These are phyloP conservation scores for Aurantiochytrium sp. DNA, from an alignment of 108 stramenopile genomes.

Conservation along the genomic window DNA sequence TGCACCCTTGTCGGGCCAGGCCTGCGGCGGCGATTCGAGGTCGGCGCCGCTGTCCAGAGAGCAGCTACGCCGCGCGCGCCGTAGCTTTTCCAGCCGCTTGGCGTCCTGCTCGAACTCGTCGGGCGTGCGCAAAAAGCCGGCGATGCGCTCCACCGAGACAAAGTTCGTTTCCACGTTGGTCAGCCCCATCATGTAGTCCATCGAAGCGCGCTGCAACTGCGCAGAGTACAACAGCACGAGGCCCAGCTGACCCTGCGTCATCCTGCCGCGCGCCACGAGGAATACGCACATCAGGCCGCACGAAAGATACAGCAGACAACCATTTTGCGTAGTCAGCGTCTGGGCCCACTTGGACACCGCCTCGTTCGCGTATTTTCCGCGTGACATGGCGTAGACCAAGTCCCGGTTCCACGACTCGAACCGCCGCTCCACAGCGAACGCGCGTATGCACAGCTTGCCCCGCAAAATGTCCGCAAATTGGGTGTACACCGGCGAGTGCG, in stretches of 20 bases:
- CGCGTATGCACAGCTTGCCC: background rate
- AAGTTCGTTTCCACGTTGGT: conserved; percentile 75
- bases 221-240: conserved; percentile 56
- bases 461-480: background rate
- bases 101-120: background rate
- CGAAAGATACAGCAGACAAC: background rate
- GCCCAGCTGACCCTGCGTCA: conserved; percentile 66
- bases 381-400: background rate
- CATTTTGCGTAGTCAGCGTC: conserved; percentile 26
- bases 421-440: background rate
- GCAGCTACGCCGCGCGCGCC: background rate
- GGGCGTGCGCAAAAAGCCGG: background rate
- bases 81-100: background rate
- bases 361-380: conserved; percentile 6
- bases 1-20: conserved; percentile 74
- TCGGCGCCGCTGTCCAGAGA: background rate
- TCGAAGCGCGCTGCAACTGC: background rate
- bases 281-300: conserved; percentile 66
- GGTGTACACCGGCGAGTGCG: background rate
- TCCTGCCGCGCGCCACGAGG: conserved; percentile 61
- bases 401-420: background rate
- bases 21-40: conserved; percentile 11
- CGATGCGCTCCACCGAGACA: conserved; percentile 71
- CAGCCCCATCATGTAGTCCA: background rate
- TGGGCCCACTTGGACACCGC: conserved; percentile 22